These are phyloP conservation scores for Flaveria linearis DNA, from an alignment of 129 eudicot genomes.

Conservation along the genomic window DNA sequence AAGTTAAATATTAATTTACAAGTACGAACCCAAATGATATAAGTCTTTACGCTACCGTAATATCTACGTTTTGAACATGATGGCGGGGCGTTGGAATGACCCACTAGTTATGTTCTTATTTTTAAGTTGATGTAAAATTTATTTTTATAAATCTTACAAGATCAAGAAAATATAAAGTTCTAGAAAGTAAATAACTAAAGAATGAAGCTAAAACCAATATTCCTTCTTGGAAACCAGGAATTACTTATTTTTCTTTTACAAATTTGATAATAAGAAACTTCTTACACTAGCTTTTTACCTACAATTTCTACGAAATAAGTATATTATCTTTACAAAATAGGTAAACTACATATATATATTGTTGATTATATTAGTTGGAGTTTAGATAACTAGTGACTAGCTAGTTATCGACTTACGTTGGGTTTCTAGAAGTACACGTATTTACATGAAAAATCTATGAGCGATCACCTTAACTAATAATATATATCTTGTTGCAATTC, in stretches of 20 bases:
- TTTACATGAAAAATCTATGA: neutral
- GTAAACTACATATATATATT: conserved; percentile 12
- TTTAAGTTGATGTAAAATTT: no score
- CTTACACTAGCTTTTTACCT: neutral
- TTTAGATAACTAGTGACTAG: neutral
- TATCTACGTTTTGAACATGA: no score
- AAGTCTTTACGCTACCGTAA: no score
- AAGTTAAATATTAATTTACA: no score
- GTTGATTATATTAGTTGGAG: conserved; percentile 23
- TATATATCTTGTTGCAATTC: neutral
- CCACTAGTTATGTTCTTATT: no score
- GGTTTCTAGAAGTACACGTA: conserved; percentile 7
- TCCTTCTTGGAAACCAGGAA: neutral
- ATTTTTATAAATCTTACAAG: no score
- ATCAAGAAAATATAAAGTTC: no score
- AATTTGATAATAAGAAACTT: neutral
- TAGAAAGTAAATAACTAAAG: no score
- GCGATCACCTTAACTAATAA: neutral
- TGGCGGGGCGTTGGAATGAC: no score
- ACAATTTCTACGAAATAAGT: neutral
- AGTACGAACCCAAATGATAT: no score
- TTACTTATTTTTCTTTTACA: neutral
- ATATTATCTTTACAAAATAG: conserved; percentile 7
- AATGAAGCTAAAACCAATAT: neutral
- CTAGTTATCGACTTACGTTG: conserved; percentile 2